A percentile compares a stretch with the other conserved stretches of the same genome.
phyloP scores from a whole-genome alignment of 78 protist genomes.

The Cavenderia fasciculata region DNA sequence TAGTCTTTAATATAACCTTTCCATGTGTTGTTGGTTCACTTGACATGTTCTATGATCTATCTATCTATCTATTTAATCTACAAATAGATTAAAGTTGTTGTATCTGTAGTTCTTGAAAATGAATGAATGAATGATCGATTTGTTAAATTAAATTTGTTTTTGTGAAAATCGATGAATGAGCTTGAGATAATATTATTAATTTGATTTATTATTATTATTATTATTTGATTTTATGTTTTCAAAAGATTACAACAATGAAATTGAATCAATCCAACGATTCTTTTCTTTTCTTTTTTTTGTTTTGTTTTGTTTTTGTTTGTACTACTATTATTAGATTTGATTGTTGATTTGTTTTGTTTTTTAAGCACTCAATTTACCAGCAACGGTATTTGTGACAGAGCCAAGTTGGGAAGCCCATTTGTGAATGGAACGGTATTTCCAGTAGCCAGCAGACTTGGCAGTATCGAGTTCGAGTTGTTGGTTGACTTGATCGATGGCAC shows the following conservation, averaged over 20 bases:
- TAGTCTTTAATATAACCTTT: constrained; percentile 91
- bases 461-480: constrained; percentile 78
- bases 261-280: no score
- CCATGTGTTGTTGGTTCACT: constrained; percentile 94
- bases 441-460: constrained; percentile 63
- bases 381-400: constrained; percentile 20
- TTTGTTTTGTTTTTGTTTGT: no score
- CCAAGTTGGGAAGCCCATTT: constrained; percentile 83
- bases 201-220: background rate
- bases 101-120: background rate
- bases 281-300: no score
- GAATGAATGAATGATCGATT: background rate
- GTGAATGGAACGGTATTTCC: constrained; percentile 73
- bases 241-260: no score
- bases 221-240: background rate
- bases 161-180: no score
- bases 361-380: constrained; percentile 34
- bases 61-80: no score
- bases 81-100: background rate
- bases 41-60: constrained; percentile 52
- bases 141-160: background rate
- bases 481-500: constrained; percentile 90
- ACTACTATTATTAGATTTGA: no score
- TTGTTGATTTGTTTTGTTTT: no score
- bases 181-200: no score